phyloP scores from a whole-genome alignment of 2,329 filamentous ascomycete species.

The Massarina eburnea region DNA sequence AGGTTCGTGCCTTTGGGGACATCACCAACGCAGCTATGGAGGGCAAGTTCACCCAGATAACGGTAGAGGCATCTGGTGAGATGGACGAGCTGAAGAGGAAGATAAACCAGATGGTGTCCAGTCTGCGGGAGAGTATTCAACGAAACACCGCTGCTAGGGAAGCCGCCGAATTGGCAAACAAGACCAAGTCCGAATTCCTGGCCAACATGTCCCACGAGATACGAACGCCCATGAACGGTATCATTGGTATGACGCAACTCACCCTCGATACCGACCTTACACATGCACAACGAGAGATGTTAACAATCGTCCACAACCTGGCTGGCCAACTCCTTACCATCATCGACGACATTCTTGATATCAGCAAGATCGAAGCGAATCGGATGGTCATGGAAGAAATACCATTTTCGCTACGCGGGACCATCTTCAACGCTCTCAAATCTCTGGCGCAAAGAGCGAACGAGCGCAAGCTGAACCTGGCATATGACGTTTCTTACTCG shows the following conservation, averaged over 20 bases:
- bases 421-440: constrained; percentile 96
- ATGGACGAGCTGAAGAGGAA: constrained; percentile 99
- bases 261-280: constrained; percentile 93
- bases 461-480: constrained; percentile 89
- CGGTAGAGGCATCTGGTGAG: constrained; percentile 94
- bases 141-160: constrained; percentile 94
- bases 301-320: constrained; percentile 96
- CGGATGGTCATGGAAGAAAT: constrained; percentile 99
- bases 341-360: constrained; percentile 78
- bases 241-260: constrained; percentile 96
- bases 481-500: constrained; percentile 88
- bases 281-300: constrained; percentile 94
- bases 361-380: constrained; percentile 83
- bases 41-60: constrained; percentile 95
- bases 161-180: constrained; percentile 93
- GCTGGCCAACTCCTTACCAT: constrained; percentile 96
- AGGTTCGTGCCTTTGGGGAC: constrained; percentile 96
- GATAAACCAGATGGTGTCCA: constrained; percentile 99
- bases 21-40: constrained; percentile 98
- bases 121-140: constrained; percentile 92
- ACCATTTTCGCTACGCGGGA: constrained; percentile 89
- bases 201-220: constrained; percentile 99
- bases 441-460: constrained; percentile 96
- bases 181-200: constrained; percentile 97
- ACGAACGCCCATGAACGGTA: constrained; percentile 94